Evolutionary conservation across 106 monocot genomes (phyloP), one percentile per base, ranked within the genome.

Genomic region (Acanthochlamys bracteata): DNA sequence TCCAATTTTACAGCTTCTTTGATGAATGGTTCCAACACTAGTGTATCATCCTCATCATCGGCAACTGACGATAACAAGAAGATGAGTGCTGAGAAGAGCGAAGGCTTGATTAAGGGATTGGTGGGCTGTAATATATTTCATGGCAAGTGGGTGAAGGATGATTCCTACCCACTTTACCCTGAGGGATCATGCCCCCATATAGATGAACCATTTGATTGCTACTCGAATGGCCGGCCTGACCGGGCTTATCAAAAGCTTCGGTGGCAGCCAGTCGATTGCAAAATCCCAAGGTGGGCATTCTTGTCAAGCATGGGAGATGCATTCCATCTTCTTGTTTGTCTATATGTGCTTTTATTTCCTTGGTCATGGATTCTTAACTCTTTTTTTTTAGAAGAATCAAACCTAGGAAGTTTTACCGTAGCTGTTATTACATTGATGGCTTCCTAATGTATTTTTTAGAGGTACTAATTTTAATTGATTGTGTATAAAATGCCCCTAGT

Each of bases 101-200:
- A 67, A 20, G 40, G 69, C 8, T 79, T 69, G 84, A 75, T 79
- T 25, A 65, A 79, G 15, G 40, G 61, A 23, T 65, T 84, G 84
- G 61, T 49, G 33, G 59, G 27, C 16, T 86, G 91, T 62, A 78
- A 91, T 66, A 63, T 86, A 25, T 91, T 86, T 65, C 65, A 84
- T 16, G 91, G 91, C 20, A 80, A 40, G n/a, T 91, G 91, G 91
- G 83, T 86, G 40, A 68, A 79, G 14, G 81, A 91, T 67, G 76
- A 86, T 17, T 74, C 80, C 6, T 86, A 83, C 26, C 91, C 91
- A 16, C 65, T 86, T 20, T 91, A 86, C 41, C 73, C 71, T 13
- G 81, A 78, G 25, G 86, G 91, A 41, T 84, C 91, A 19, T 91
- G 86, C 63, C 81, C 86, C 23, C 81, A 86, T 63, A 83, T 91